phyloP scores from a whole-genome alignment of 192 early-diverging fungal species.

The Fimicolochytrium jonesii region DNA sequence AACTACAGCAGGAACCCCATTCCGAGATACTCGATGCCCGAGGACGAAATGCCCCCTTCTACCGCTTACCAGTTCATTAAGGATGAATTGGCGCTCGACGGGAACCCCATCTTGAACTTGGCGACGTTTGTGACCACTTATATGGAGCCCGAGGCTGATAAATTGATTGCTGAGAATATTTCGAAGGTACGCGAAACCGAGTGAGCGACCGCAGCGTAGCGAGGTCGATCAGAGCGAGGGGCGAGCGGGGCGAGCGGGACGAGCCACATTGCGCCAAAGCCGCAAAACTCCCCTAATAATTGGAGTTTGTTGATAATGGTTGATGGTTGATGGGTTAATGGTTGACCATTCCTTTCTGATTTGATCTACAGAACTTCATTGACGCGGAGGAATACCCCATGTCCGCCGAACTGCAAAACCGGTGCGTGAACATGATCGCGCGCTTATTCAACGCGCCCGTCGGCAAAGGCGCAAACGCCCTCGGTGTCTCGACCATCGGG shows the following conservation, averaged over 20 bases:
- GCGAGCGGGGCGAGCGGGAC: too few species aligned
- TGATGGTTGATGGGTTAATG: too few species aligned
- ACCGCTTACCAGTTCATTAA: slow-evolving; percentile 68
- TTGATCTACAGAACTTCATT: slow-evolving; percentile 72
- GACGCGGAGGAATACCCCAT: slow-evolving; percentile 70
- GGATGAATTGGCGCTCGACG: slow-evolving; percentile 70
- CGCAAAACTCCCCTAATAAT: too few species aligned
- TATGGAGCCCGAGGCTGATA: slow-evolving; percentile 80
- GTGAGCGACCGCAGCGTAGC: too few species aligned
- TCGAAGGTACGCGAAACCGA: too few species aligned
- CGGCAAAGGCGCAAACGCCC: slow-evolving; percentile 33
- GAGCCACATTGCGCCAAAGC: too few species aligned
- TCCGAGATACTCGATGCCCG: neutral
- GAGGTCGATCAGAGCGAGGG: too few species aligned
- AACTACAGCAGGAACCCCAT: neutral
- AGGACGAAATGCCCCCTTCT: slow-evolving; percentile 10
- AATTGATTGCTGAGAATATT: slow-evolving; percentile 70
- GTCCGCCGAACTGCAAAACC: slow-evolving; percentile 57
- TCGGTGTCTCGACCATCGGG: slow-evolving; percentile 71
- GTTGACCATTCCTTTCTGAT: too few species aligned
- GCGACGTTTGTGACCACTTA: slow-evolving; percentile 76
- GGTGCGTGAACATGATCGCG: slow-evolving; percentile 67
- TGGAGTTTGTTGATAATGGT: too few species aligned
- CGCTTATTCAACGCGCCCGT: slow-evolving; percentile 58
- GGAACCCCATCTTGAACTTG: slow-evolving; percentile 71